phyloP scores from a whole-genome alignment of 257 asterid genomes.

The Solanum etuberosum region DNA sequence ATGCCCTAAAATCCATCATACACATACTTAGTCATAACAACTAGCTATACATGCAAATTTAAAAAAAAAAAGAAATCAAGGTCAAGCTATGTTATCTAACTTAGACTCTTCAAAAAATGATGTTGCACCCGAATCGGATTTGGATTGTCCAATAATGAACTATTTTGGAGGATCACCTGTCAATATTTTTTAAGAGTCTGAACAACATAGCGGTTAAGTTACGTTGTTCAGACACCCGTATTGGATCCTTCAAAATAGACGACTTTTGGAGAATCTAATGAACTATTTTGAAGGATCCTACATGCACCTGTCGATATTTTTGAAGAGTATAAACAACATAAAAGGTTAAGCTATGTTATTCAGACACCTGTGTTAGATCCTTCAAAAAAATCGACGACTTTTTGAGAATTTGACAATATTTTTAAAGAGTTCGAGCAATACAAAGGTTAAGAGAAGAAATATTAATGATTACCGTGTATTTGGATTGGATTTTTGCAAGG shows the following conservation, averaged over 20 bases:
- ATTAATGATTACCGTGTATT: constrained; percentile 40
- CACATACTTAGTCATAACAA: not conserved
- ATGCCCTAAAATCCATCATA: constrained; percentile 30
- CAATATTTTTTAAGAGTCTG: not conserved
- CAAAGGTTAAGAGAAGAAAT: not conserved
- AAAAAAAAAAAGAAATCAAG: not conserved
- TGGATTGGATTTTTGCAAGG: constrained; percentile 49
- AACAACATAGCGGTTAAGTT: not conserved
- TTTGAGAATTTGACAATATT: not conserved
- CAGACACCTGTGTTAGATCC: not conserved
- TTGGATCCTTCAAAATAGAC: not conserved
- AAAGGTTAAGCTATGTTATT: not conserved
- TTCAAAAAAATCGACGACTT: not conserved
- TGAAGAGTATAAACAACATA: not conserved
- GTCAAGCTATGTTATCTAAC: not conserved
- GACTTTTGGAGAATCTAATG: not conserved
- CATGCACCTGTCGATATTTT: not conserved
- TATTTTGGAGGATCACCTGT: not conserved
- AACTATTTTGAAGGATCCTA: not conserved
- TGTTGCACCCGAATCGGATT: not conserved
- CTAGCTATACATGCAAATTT: not conserved
- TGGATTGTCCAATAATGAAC: not conserved
- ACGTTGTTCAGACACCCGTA: not conserved
- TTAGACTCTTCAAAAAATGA: not conserved
- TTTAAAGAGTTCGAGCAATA: not conserved